These are phyloP conservation scores for Puccinellia tenuiflora DNA, from an alignment of 176 grass and related monocot species.

Conservation along the genomic window DNA sequence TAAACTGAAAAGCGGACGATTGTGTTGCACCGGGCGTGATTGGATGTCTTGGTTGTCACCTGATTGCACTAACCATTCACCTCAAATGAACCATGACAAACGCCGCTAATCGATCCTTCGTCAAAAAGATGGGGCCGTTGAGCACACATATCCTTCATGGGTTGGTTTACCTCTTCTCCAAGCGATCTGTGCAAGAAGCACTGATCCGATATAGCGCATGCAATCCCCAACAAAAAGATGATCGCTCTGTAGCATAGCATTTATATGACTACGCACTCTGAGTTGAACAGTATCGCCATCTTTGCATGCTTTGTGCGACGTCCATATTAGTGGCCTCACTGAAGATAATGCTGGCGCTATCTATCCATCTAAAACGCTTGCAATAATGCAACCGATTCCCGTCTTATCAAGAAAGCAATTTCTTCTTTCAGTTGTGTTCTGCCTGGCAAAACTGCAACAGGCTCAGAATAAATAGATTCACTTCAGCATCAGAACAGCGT, in stretches of 20 bases:
- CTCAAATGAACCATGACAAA: background rate
- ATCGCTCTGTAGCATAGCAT: background rate
- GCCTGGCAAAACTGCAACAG: background rate
- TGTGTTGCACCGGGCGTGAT: background rate
- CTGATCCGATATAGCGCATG: no score
- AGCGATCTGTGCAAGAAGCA: background rate
- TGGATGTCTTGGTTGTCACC: background rate
- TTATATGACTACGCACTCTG: background rate
- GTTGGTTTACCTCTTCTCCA: no score
- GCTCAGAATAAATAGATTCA: background rate
- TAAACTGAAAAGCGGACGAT: background rate
- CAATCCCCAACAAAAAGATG: background rate
- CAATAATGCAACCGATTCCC: constrained; percentile 12
- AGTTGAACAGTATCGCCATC: background rate
- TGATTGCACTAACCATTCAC: background rate
- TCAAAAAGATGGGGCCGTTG: background rate
- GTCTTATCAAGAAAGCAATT: background rate
- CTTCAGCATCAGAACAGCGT: background rate
- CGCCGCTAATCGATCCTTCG: background rate
- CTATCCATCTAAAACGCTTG: background rate
- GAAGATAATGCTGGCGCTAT: background rate
- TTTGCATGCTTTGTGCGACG: background rate
- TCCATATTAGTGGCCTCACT: background rate
- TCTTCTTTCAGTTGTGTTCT: background rate
- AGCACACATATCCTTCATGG: background rate